phyloP scores from a whole-genome alignment of 2,329 filamentous ascomycete species.

The Penicillium frequentans region DNA sequence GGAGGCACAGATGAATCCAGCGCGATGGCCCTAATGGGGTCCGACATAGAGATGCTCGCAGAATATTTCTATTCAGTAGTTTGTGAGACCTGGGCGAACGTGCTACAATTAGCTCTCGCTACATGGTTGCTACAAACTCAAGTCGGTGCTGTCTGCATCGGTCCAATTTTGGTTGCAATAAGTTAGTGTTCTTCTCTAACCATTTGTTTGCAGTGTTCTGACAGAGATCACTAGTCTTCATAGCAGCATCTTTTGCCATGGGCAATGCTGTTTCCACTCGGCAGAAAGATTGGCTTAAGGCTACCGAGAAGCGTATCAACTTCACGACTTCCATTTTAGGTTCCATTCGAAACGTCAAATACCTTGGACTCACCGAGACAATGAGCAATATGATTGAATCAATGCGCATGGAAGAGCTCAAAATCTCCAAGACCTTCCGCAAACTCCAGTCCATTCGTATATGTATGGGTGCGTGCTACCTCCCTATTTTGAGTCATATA shows the following conservation, averaged over 20 bases:
- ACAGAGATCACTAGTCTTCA: not conserved
- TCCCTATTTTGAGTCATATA: not conserved
- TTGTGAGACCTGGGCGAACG: constrained; percentile 34
- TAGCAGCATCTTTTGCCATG: constrained; percentile 10
- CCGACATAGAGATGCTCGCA: constrained; percentile 24
- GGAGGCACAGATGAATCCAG: constrained; percentile 22
- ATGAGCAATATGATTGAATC: not conserved
- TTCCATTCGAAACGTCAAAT: constrained; percentile 45
- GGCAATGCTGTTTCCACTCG: constrained; percentile 16
- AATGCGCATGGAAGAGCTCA: not conserved
- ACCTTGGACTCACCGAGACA: constrained; percentile 31
- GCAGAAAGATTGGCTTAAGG: constrained; percentile 43
- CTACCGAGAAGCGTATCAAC: constrained; percentile 44
- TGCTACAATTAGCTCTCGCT: constrained; percentile 37
- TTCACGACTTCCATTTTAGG: constrained; percentile 41
- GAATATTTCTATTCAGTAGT: constrained; percentile 24
- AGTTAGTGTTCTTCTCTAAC: constrained; percentile 17
- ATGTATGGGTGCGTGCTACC: not conserved
- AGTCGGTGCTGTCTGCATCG: constrained; percentile 33
- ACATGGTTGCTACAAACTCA: constrained; percentile 33
- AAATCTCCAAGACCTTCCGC: not conserved
- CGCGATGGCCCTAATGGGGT: constrained; percentile 22
- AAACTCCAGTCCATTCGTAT: not conserved
- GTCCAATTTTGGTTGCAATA: constrained; percentile 31
- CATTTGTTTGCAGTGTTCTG: not conserved